Evolutionary conservation across 2,329 filamentous ascomycete species (phyloP).

Genomic region (Simplicillium sp.): DNA sequence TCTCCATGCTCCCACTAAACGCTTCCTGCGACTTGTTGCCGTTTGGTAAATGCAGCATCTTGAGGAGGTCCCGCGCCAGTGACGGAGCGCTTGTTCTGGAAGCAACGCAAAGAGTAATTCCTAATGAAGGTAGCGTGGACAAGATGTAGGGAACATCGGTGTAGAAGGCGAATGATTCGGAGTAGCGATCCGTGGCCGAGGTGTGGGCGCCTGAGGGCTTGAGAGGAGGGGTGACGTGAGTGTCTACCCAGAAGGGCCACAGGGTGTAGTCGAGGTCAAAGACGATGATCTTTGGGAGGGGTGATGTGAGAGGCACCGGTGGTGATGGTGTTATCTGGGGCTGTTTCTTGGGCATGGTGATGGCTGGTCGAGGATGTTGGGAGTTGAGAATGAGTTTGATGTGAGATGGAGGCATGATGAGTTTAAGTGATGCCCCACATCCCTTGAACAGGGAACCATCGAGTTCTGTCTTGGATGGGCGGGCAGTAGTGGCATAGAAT

Average conservation of each 20-base stretch:
- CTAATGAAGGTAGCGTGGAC: conserved; percentile 38
- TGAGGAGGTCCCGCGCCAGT: conserved; percentile 71
- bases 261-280: conserved; percentile 97
- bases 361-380: too few relatives aligned
- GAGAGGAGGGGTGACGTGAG: conserved; percentile 71
- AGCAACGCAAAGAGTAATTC: conserved; percentile 58
- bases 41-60: conserved; percentile 52
- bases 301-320: conserved; percentile 16
- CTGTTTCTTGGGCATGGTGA: too few relatives aligned
- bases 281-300: conserved; percentile 73
- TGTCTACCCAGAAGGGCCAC: conserved; percentile 99
- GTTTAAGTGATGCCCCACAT: too few relatives aligned
- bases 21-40: conserved; percentile 41
- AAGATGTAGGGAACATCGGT: conserved; percentile 59
- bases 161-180: conserved; percentile 65
- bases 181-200: conserved; percentile 41
- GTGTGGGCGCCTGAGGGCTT: conserved; percentile 33
- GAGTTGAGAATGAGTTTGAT: too few relatives aligned
- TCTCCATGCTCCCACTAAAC: conserved; percentile 51
- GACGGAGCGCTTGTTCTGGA: conserved; percentile 74
- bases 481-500: too few relatives aligned
- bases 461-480: too few relatives aligned
- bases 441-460: too few relatives aligned
- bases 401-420: too few relatives aligned
- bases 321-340: too few relatives aligned